These are phyloP conservation scores for Monilinia laxa DNA, from an alignment of 2,329 filamentous ascomycete species.

Conservation along the genomic window DNA sequence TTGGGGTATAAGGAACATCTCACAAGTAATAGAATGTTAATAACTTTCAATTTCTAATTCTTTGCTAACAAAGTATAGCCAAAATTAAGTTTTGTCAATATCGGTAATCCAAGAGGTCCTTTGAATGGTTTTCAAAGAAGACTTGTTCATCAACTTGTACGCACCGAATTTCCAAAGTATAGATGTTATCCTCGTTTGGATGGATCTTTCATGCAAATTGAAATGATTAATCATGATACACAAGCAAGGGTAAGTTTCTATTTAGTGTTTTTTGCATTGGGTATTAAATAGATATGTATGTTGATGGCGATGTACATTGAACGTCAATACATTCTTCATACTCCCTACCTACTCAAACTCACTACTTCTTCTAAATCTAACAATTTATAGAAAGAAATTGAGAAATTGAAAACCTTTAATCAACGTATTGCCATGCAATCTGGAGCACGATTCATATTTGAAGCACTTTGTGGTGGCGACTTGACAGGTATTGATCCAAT, in stretches of 20 bases:
- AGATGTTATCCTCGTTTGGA: conserved; percentile 33
- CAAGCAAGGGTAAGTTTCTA: conserved; percentile 33
- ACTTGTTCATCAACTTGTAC: conserved; percentile 65
- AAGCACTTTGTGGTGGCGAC: conserved; percentile 38
- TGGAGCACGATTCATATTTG: conserved; percentile 39
- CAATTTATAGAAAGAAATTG: conserved; percentile 11
- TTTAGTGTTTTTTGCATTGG: not conserved
- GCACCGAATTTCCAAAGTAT: conserved; percentile 53
- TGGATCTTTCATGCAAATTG: conserved; percentile 39
- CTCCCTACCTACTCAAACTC: not conserved
- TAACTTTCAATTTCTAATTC: not conserved
- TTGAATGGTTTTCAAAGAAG: conserved; percentile 62
- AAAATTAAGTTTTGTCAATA: conserved; percentile 46
- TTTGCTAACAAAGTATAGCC: conserved; percentile 25
- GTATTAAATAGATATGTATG: not conserved
- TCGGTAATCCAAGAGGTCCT: conserved; percentile 43
- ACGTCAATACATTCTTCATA: not conserved
- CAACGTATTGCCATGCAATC: conserved; percentile 18
- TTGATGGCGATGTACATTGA: not conserved
- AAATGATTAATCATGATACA: conserved; percentile 30
- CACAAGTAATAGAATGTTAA: not conserved
- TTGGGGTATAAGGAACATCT: not conserved
- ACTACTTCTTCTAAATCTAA: not conserved
- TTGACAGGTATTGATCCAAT: conserved; percentile 38
- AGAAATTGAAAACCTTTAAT: conserved; percentile 15